These are phyloP conservation scores for Jimgerdemannia flammicorona DNA, from an alignment of 192 early-diverging fungal genomes.

Conservation along the genomic window DNA sequence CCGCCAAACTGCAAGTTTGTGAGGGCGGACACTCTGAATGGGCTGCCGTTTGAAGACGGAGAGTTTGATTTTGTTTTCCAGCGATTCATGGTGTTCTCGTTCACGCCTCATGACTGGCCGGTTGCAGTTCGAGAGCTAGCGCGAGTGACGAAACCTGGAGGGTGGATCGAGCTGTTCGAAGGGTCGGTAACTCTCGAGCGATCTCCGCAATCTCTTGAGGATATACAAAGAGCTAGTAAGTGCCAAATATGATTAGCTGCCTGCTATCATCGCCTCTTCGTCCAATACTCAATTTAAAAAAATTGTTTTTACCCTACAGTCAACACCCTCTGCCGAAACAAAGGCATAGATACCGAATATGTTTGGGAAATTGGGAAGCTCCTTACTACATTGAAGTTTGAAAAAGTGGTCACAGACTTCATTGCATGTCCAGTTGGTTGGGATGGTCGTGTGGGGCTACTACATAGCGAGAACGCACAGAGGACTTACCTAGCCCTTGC, in stretches of 20 bases:
- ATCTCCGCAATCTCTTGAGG: background rate
- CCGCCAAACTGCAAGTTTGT: background rate
- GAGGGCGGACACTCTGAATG: background rate
- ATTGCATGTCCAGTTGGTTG: background rate
- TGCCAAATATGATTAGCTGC: no score
- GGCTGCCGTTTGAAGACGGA: background rate
- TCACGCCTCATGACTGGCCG: background rate
- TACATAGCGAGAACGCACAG: background rate
- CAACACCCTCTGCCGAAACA: background rate
- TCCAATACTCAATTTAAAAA: background rate
- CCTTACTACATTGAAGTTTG: background rate
- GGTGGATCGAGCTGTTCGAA: slow-evolving; percentile 2
- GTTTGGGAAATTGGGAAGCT: background rate
- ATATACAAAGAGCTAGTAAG: background rate
- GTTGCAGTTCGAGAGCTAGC: background rate
- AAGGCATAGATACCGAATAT: background rate
- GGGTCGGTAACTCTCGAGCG: background rate
- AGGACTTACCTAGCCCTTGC: background rate
- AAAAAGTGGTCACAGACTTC: background rate
- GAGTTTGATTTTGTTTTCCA: slow-evolving; percentile 10
- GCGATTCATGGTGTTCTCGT: slow-evolving; percentile 3
- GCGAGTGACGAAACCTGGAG: slow-evolving; percentile 2
- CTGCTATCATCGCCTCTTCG: background rate
- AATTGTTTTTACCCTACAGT: background rate
- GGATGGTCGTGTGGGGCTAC: background rate